phyloP scores from a whole-genome alignment of 306 rosid genomes.

The Psophocarpus tetragonolobus region DNA sequence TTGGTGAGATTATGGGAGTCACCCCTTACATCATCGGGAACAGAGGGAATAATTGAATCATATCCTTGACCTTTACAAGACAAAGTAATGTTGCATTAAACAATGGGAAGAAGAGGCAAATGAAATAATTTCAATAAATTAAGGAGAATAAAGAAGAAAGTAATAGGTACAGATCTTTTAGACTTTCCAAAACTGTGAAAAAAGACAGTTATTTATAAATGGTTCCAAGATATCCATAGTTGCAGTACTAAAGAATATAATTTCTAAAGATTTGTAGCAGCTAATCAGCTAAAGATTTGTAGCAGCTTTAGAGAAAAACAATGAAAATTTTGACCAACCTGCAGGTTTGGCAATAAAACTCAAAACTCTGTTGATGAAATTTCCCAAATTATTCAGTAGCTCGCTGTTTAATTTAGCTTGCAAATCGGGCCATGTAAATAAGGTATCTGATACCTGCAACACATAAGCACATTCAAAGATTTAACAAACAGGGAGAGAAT shows the following conservation, averaged over 20 bases:
- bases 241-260: slow-evolving; percentile 7
- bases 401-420: slow-evolving; percentile 92
- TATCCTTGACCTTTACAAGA: slow-evolving; percentile 76
- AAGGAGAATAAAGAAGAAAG: slow-evolving; percentile 4
- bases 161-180: not conserved
- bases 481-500: slow-evolving; percentile 22
- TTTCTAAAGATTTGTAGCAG: slow-evolving; percentile 16
- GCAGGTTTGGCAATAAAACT: slow-evolving; percentile 95
- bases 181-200: not conserved
- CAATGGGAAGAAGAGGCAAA: not conserved
- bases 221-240: slow-evolving; percentile 16
- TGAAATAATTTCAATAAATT: not conserved
- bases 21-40: slow-evolving; percentile 65
- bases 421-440: slow-evolving; percentile 90
- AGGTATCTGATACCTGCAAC: slow-evolving; percentile 82
- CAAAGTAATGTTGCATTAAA: slow-evolving; percentile 18
- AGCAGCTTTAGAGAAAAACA: slow-evolving; percentile 20
- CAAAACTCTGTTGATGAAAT: slow-evolving; percentile 85
- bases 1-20: slow-evolving; percentile 60
- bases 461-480: slow-evolving; percentile 14
- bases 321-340: slow-evolving; percentile 60
- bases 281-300: slow-evolving; percentile 8
- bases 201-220: slow-evolving; percentile 11
- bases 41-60: slow-evolving; percentile 63
- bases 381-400: slow-evolving; percentile 91